Evolutionary conservation across 352 stramenopile species (phyloP).

Genomic region (Phytopythium litorale): DNA sequence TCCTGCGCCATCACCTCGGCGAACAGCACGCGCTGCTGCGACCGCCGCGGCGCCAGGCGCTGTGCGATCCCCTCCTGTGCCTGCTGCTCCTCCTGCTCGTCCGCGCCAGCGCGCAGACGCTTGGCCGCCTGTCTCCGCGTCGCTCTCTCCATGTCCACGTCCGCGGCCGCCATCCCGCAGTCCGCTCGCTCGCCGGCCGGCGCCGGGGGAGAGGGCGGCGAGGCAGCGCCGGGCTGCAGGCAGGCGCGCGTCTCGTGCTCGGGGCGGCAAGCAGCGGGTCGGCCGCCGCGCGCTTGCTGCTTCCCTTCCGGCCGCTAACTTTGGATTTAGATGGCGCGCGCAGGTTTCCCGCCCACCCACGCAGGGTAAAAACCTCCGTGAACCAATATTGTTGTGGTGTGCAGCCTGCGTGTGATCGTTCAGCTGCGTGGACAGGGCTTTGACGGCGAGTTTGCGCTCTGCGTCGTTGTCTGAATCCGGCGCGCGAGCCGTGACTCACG

Average conservation of each 20-base stretch:
- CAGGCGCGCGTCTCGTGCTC: too few species aligned
- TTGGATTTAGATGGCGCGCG: conserved; percentile 1
- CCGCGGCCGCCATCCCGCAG: not conserved
- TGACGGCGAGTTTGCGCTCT: too few species aligned
- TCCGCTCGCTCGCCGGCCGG: not conserved
- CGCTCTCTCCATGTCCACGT: not conserved
- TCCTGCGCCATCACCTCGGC: conserved; percentile 53
- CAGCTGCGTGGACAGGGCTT: too few species aligned
- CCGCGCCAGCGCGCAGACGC: not conserved
- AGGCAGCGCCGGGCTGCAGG: too few species aligned
- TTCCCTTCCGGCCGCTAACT: not conserved
- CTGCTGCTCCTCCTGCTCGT: not conserved
- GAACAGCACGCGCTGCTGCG: conserved; percentile 37
- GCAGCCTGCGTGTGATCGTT: too few species aligned
- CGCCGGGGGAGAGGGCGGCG: too few species aligned
- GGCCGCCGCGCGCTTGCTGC: too few species aligned
- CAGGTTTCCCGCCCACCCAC: not conserved
- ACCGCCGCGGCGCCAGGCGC: conserved; percentile 5
- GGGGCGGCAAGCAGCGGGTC: not conserved
- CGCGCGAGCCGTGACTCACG: too few species aligned
- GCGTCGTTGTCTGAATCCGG: too few species aligned
- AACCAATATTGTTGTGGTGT: too few species aligned
- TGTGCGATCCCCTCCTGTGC: conserved; percentile 9
- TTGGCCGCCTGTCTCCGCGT: conserved; percentile 1
- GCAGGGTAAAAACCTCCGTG: not conserved